Evolutionary conservation across 805 yeast species (phyloP), one percentile per base, ranked within the genome.

Genomic region (Ascoidea rubescens): DNA sequence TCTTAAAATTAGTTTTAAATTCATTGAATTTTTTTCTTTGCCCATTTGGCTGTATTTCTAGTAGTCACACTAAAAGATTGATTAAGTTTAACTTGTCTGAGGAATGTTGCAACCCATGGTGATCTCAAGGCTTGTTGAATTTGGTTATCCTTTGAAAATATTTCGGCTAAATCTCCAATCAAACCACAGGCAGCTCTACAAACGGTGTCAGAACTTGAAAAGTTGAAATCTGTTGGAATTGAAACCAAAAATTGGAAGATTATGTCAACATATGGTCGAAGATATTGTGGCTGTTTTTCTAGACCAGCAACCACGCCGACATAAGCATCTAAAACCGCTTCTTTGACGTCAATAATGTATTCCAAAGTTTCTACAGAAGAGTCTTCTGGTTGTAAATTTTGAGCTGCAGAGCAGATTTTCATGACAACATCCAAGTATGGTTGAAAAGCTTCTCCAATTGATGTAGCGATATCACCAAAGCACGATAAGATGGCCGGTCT

Each of bases 41-140:
- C 97, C 98, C 98, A 93, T 69, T 90, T 79, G 6, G 97, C 97
- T n/a, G 96, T 87, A 62, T 85, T 93, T 64, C 79, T 80, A 10
- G 97, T 88, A 52, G 74, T 69, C 59, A 77, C 79, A 43, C 79
- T 71, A 63, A 81, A 86, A 37, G 72, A 59, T 56, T 76, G 73
- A 63, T 82, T 82, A 51, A 78, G 62, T 66, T 93, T 79, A 28
- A 90, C 82, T 62, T 73, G 78, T 64, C 80, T 82, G 63, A 93
- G 83, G 63, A 87, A 78, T 31, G 79, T 83, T 5, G 84, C 70
- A 31, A 93, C 80, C 96, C 96, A 88, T 2, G 74, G 81, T 70
- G 82, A 87, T 21, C 69, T 65, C 66, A 81, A 88, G 50, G 74
- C 75, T 55, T 74, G 77, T 61, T 78, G 78, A 64, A 87, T 78